Evolutionary conservation across 2,329 filamentous ascomycete species (phyloP), one percentile per base, ranked within the genome.

Genomic region (Emydomyces testavorans): DNA sequence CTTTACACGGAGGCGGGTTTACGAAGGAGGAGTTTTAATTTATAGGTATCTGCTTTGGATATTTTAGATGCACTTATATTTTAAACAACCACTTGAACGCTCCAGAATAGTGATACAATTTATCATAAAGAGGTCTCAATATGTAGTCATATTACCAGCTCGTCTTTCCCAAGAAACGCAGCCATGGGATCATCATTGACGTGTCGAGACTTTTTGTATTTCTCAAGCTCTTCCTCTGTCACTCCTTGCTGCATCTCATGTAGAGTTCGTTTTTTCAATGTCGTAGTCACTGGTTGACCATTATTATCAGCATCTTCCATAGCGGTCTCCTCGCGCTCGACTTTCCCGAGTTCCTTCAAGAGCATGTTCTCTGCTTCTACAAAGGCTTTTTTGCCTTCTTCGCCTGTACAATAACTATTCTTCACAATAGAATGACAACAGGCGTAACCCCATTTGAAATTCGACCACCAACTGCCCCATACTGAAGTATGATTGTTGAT

Each of bases 381-480:
- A 65, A 85, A 88, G 1, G 87, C 89, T 52, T 70, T 70, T 64
- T 80, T 93, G 29, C 92, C 92, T 50, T 85, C 85, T 52, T 92
- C 86, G 21, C 92, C 92, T 0, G 90, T 96, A 65, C 92, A 98
- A 61, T 96, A 98, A 60, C 88, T 94, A 66, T 98, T 96, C 69
- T 94, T 95, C 53, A 94, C 78, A 18, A 80, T 82, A 0, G 88
- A 94, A 63, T 93, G 88, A 71, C 92, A 98, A 65, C 92, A 98
- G 18, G 85, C 78, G 65, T 94, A 98, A 1, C 92, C 92, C 92
- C 92, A 98, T 65, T 83, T 78, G 69, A 95, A 96, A 60, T 86
- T 81, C 46, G 80, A 78, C 92, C 92, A 98, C 92, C 92, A 98
- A 60, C 88, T 94, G 41, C 92, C 92, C 85, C 88, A 98, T 2